phyloP scores from a whole-genome alignment of 768 basidiomycete genomes.

The Peribolospora kevripleyi region DNA sequence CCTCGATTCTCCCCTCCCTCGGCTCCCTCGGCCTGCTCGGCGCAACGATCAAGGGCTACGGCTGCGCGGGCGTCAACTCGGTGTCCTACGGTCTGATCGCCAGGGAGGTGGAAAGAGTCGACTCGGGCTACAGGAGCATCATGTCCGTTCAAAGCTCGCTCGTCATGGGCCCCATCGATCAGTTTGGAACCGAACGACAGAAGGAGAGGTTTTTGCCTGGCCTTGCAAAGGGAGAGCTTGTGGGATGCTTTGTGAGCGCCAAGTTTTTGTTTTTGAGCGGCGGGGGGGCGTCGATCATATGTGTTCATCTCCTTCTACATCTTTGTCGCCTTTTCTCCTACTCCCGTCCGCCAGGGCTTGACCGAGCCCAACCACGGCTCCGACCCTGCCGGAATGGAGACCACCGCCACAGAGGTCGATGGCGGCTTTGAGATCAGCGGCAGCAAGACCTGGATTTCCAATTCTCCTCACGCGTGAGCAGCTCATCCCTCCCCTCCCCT shows the following conservation, averaged over 20 bases:
- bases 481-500: too few relatives aligned
- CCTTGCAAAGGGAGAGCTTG: constrained; percentile 55
- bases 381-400: constrained; percentile 95
- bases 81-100: constrained; percentile 89
- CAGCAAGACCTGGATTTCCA: constrained; percentile 94
- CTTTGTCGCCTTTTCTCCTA: not conserved
- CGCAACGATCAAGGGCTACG: constrained; percentile 76
- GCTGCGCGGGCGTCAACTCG: constrained; percentile 71
- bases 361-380: constrained; percentile 91
- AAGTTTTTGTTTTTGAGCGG: too few relatives aligned
- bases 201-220: constrained; percentile 74
- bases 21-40: constrained; percentile 44
- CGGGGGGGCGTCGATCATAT: not conserved
- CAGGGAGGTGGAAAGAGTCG: constrained; percentile 78
- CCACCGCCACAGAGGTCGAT: constrained; percentile 48
- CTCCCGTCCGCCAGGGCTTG: constrained; percentile 34
- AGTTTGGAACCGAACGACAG: constrained; percentile 70
- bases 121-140: constrained; percentile 86
- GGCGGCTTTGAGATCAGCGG: constrained; percentile 67
- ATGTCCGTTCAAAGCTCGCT: constrained; percentile 88
- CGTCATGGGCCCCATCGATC: constrained; percentile 67
- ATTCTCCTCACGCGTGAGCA: constrained; percentile 18
- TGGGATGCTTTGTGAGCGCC: constrained; percentile 60
- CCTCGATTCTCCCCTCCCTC: not conserved
- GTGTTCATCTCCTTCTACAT: not conserved